These are phyloP conservation scores for Diophrys appendiculata DNA, from an alignment of 73 alveolate genomes.

Conservation along the genomic window DNA sequence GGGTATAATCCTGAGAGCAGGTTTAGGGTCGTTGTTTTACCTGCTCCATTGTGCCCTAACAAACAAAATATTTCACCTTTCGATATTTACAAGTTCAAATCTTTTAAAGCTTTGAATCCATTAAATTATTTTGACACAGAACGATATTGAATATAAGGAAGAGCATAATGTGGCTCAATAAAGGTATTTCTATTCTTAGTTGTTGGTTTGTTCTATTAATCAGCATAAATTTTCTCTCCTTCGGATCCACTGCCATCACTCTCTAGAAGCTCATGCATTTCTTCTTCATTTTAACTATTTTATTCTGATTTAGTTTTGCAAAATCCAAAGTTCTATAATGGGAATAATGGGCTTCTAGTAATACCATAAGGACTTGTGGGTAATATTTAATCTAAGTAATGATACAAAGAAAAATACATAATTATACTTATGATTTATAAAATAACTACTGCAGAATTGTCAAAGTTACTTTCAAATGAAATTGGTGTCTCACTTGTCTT, in stretches of 20 bases:
- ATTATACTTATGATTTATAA: neutral
- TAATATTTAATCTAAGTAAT: neutral
- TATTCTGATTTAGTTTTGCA: neutral
- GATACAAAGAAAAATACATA: too few species aligned
- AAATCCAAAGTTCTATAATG: neutral
- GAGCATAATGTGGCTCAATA: too few species aligned
- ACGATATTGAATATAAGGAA: too few species aligned
- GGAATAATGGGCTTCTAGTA: neutral
- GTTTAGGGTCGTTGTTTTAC: constrained; percentile 86
- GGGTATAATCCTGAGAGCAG: neutral
- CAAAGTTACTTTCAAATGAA: neutral
- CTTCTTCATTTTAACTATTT: neutral
- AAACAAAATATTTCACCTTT: constrained; percentile 95
- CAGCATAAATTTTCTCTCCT: neutral
- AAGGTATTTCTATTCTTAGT: too few species aligned
- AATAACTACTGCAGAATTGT: neutral
- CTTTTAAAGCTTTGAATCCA: constrained; percentile 90
- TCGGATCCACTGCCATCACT: neutral
- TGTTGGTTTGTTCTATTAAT: too few species aligned
- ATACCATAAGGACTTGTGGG: neutral
- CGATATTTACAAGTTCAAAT: constrained; percentile 62
- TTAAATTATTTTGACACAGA: constrained; percentile 23
- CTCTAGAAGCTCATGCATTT: neutral
- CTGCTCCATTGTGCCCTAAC: constrained; percentile 99
- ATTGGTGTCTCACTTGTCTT: neutral